Evolutionary conservation across 192 early-diverging fungal genomes (phyloP), one percentile per base, ranked within the genome.

Genomic region (Coemansia sp.): DNA sequence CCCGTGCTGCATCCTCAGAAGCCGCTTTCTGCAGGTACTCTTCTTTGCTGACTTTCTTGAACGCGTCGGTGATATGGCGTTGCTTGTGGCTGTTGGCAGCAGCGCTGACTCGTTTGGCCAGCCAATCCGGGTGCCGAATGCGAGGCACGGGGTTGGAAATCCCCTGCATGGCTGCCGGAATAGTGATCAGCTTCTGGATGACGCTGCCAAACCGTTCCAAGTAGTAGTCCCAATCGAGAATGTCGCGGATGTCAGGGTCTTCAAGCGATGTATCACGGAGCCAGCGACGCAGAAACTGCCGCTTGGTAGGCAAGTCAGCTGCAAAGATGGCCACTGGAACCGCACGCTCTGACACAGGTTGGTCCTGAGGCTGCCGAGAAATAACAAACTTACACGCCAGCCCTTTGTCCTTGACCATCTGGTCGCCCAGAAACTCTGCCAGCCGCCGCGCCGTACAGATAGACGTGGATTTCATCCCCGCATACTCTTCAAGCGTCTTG

Each of bases 331-430:
- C 88, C 5, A 97, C 87, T 0, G 97, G 97, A 52, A 99, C 87
- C 5, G 95, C 94, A 13, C 97, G 87, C 54, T 99, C 92, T 7
- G 88, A 88, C 12, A 99, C 95, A 10, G 94, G 92, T 36, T 80
- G 46, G 41, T 89, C 92, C 30, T 64, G 57, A 0, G 97, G 97
- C 57, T 88, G 87, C 39, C 82, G 70, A 0, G 92, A 90, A 40
- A 99, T 94, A 36, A 99, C 87, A 65, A 96, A 99, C 58, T 93
- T 88, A 68, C 97, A 99, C 40, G 90, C 88, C 53, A 99, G 68
- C 15, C 94, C 94, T 61, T 94, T 94, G 72, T 96, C 97, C 68
- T 94, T 94, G 16, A 97, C 93, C 93, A 97, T 96, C 61, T 96
- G 84, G 64, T 96, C 92, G 45, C 97, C 97, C 57, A 99, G 75